phyloP scores from a whole-genome alignment of 2,329 filamentous ascomycete genomes.

The Nothophoma quercina region DNA sequence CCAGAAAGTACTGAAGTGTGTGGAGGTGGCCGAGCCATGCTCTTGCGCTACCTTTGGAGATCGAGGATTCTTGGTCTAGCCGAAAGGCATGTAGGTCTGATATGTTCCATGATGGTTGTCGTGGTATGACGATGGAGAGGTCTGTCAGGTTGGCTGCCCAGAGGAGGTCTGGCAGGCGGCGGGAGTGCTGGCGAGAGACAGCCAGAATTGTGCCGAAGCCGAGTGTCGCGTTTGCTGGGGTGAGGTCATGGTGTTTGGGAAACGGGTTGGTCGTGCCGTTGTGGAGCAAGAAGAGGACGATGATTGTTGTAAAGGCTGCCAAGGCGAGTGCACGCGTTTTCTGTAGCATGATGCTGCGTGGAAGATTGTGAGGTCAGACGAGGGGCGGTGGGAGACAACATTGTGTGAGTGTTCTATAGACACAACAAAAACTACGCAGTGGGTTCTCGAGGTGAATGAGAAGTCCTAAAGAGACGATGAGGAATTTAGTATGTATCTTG shows the following conservation, averaged over 20 bases:
- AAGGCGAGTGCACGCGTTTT: background rate
- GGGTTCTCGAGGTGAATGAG: background rate
- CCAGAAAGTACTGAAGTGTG: constrained; percentile 12
- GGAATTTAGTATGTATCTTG: too few species aligned
- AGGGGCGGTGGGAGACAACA: background rate
- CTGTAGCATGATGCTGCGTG: background rate
- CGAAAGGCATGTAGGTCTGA: constrained; percentile 40
- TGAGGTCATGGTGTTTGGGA: background rate
- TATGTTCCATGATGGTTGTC: constrained; percentile 49
- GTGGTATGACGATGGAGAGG: constrained; percentile 49
- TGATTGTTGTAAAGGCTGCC: background rate
- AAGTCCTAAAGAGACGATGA: too few species aligned
- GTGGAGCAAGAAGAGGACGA: background rate
- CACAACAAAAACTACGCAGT: too few species aligned
- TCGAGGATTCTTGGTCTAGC: background rate
- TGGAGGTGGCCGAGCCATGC: constrained; percentile 1
- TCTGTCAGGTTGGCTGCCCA: constrained; percentile 50
- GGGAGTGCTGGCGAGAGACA: constrained; percentile 47
- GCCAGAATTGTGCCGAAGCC: constrained; percentile 50
- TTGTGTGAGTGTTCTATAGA: background rate
- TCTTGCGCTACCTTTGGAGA: background rate
- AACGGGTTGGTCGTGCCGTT: background rate
- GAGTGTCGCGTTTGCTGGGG: constrained; percentile 21
- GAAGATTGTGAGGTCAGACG: background rate
- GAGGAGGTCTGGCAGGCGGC: constrained; percentile 44